phyloP scores from a whole-genome alignment of 2,329 filamentous ascomycete species.

The Colletotrichum endophyticum region DNA sequence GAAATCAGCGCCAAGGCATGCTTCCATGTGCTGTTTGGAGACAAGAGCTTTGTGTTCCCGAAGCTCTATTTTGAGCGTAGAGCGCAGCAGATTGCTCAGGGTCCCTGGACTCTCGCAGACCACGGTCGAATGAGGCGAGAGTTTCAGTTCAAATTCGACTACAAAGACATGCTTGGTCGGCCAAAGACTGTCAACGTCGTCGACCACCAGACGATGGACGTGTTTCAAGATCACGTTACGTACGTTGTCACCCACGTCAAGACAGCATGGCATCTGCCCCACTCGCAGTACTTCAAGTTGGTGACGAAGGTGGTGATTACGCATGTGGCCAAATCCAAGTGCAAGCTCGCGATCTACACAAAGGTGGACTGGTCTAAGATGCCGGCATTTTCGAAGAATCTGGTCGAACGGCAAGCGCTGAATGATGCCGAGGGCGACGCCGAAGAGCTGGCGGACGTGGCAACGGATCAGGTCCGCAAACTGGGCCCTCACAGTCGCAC shows the following conservation, averaged over 20 bases:
- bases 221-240: constrained; percentile 76
- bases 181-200: constrained; percentile 67
- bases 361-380: constrained; percentile 85
- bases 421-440: constrained; percentile 77
- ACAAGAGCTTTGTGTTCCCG: constrained; percentile 94
- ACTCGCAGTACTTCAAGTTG: constrained; percentile 78
- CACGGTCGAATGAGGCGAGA: constrained; percentile 75
- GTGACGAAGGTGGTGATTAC: constrained; percentile 94
- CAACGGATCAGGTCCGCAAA: constrained; percentile 78
- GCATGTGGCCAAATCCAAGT: constrained; percentile 88
- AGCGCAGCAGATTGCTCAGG: constrained; percentile 81
- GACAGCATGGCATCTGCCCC: constrained; percentile 84
- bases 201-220: constrained; percentile 87
- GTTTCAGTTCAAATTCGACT: constrained; percentile 80
- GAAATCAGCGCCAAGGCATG: constrained; percentile 92
- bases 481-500: constrained; percentile 77
- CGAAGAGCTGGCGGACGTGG: constrained; percentile 75
- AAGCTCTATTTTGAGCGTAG: constrained; percentile 85
- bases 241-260: constrained; percentile 69
- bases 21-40: constrained; percentile 95
- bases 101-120: constrained; percentile 79
- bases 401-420: constrained; percentile 74
- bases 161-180: constrained; percentile 68
- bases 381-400: constrained; percentile 63
- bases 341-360: constrained; percentile 87